Evolutionary conservation across 1,284 basidiomycete genomes (phyloP), one percentile per base, ranked within the genome.

Genomic region (Mycosarcoma maydis): DNA sequence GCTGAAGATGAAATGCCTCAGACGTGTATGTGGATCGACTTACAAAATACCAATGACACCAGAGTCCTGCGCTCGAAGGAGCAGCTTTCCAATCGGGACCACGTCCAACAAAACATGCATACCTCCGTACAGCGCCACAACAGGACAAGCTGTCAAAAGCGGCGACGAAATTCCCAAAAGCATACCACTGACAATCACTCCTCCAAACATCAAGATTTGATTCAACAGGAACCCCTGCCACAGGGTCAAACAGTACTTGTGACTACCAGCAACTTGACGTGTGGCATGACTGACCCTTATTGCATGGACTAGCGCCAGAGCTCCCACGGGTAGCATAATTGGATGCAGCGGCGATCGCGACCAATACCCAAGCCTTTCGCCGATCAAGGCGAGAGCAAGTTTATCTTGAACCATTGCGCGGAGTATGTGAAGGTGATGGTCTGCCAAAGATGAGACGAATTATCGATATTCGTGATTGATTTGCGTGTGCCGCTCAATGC

Each of bases 201-300:
- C 64, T n/a, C 68, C 73, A 51, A 78, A 77, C 46, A 78, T 67
- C 29, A 77, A 51, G 22, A 75, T 65, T 50, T 68, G 65, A 34
- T 75, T 65, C 14, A 78, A 54, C 11, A 77, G 29, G 9, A 75
- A 50, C 13, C 73, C 60, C 48, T 77, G 75, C 50, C 69, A 71
- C 9, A 75, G 30, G 26, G 52, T 41, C 13, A 73, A 45, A 7
- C 43, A 49, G 26, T 44, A 59, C 29, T 38, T 49, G 39, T 42
- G 36, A 13, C 68, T 64, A 3, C 74, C 74, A 17, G 58, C 55
- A 8, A 76, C 55, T 44, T 67, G 58, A 13, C 74, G 72, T 5
- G 72, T 74, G 8, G 52, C 72, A 64, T 74, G 72, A 37, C 74
- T 76, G 30, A 76, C 62, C n/a, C 74, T 49, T 3, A 67, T 29